Percentiles rank a stretch among this genome's conserved stretches.
phyloP scores from a whole-genome alignment of 345 rosid genomes.

The Gossypium arboreum region DNA sequence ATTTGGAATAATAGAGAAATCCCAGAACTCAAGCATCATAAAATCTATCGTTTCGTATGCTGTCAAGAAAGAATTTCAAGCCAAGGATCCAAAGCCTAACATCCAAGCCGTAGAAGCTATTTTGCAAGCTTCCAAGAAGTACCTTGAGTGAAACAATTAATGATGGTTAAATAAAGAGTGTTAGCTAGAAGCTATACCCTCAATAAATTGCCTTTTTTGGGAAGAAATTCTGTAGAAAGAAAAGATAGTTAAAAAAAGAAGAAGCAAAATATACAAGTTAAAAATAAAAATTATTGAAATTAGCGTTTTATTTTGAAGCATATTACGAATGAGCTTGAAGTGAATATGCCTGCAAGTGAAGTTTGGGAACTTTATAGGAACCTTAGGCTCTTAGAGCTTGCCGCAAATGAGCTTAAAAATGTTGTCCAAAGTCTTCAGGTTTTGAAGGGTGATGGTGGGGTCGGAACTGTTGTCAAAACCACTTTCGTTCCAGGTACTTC shows the following conservation, averaged over 20 bases:
- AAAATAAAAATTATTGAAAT: no score
- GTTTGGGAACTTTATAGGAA: background rate
- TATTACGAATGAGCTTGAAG: background rate
- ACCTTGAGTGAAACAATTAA: background rate
- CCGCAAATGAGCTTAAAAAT: background rate
- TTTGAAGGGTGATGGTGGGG: slow-evolving; percentile 2
- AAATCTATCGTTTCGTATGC: background rate
- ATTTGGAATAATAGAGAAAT: background rate
- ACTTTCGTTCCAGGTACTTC: background rate
- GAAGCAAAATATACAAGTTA: background rate
- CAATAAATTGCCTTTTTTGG: background rate
- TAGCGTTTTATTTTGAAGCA: background rate
- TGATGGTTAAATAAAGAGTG: background rate
- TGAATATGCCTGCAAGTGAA: background rate
- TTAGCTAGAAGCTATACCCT: background rate
- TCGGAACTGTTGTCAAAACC: background rate
- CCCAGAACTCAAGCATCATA: background rate
- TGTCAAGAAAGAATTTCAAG: background rate
- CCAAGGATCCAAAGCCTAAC: background rate
- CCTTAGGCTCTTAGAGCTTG: background rate
- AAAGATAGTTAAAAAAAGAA: no score
- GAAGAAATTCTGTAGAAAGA: no score
- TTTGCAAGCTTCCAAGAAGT: background rate
- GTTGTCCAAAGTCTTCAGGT: background rate
- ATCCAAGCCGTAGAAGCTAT: background rate